Conservation (phyloP, 2,329 filamentous ascomycete species). For the Didymella lethalis region DNA sequence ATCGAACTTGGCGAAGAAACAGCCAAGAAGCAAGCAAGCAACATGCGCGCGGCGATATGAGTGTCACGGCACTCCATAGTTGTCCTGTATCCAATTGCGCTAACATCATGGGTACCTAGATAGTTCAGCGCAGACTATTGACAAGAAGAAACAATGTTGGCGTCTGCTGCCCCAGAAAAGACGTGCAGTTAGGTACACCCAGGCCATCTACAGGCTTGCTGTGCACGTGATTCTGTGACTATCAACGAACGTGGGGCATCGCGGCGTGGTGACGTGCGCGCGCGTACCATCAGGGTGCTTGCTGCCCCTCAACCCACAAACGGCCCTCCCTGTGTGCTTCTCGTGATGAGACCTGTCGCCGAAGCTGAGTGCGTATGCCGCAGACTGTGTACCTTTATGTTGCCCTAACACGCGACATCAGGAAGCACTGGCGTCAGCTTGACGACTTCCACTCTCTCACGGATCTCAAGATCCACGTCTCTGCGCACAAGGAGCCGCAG, state of each 20-base stretch:
- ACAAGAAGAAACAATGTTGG: constrained; percentile 1
- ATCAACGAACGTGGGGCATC: constrained; percentile 26
- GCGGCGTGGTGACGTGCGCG: constrained; percentile 11
- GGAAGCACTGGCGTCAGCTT: constrained; percentile 49
- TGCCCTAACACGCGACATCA: constrained; percentile 33
- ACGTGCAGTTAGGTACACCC: background rate
- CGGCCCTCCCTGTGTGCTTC: constrained; percentile 9
- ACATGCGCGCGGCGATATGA: constrained; percentile 3
- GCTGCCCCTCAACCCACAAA: constrained; percentile 25
- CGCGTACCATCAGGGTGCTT: constrained; percentile 44
- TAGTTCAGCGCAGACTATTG: background rate
- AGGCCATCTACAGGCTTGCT: background rate
- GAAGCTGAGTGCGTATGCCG: constrained; percentile 43
- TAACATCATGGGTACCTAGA: background rate
- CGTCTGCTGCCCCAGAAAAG: background rate
- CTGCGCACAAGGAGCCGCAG: constrained; percentile 46
- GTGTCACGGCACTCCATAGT: constrained; percentile 5
- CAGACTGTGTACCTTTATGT: background rate
- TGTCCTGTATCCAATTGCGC: background rate
- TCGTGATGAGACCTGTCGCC: constrained; percentile 43
- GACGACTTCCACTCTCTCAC: constrained; percentile 49
- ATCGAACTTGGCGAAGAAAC: background rate
- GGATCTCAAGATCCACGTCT: constrained; percentile 49
- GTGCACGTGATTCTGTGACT: constrained; percentile 25
- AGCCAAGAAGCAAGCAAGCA: background rate